Base-by-base conservation (phyloP, 805 yeast genomes). In the Zygosaccharomyces gambellarensis region DNA sequence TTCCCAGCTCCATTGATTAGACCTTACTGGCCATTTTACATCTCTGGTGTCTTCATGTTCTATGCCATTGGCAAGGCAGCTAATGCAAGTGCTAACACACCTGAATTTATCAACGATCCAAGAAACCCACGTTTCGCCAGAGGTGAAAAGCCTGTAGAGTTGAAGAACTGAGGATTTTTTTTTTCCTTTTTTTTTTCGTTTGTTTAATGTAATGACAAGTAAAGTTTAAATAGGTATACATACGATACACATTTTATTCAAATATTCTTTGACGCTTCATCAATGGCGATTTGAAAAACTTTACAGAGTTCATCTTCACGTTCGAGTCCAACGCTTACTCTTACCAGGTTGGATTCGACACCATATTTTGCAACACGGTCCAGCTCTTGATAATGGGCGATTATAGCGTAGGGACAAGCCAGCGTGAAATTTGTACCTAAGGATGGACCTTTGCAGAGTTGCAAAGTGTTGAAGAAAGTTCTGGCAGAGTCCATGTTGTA, bases 81-180 rank as follows among this genome's bases (percentile, higher is more conserved):
- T 55, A 71, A 70, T 53, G 84, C 85, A 54, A 78, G 87, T 61
- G 75, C 81, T 71, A 76, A 82, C 78, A 77, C 92, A 49, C 79
- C 78, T 55, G 95, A 87, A 74, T 89, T 83, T 78, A 81, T 83
- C 74, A 88, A 89, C 72, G 96, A 89, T 75, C 96, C 97, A 76
- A 87, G 96, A 80, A 89, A 89, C 78, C 97, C 97, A 73, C 85
- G 95, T 76, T 86, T 87, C 69, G 75, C 76, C 57, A 73, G 72
- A 60, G 81, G 81, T 65, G 82, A 74, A 63, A 76, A 77, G 57
- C 68, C 72, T 43, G 71, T 71, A 39, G 75, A 73, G 53, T 53
- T 68, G 56, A 65, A 65, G 47, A 39, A 42, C 34, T 21, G 28
- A 31, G 19, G n/a, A 38, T 27, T 47, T 32, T 38, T 19, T 34